Evolutionary conservation across 2,329 filamentous ascomycete species (phyloP).

Genomic region (Diaporthe destruens): DNA sequence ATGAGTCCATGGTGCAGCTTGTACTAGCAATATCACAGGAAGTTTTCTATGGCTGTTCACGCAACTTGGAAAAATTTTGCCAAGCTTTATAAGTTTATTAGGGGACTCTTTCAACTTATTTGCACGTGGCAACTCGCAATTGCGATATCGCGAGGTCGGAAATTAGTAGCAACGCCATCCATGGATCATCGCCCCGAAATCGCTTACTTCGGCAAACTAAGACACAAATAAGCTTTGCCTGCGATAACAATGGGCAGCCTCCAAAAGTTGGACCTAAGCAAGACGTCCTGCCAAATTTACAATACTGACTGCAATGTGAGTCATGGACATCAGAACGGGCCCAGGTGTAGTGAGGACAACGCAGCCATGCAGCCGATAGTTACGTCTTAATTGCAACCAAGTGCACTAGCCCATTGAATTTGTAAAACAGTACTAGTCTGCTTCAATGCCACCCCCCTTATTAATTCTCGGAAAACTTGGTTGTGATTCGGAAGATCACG

Average conservation of each 20-base stretch:
- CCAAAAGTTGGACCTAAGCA: not conserved
- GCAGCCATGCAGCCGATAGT: not conserved
- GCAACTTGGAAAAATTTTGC: too few species aligned
- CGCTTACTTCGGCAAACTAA: constrained; percentile 16
- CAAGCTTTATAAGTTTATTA: not conserved
- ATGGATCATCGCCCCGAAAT: too few species aligned
- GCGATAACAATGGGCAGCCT: not conserved
- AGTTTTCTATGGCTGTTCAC: not conserved
- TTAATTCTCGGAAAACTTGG: not conserved
- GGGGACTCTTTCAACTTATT: not conserved
- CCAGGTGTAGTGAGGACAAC: not conserved
- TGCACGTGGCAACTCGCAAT: not conserved
- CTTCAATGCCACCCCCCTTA: not conserved
- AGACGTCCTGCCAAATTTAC: not conserved
- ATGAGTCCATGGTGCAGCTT: not conserved
- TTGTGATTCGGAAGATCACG: not conserved
- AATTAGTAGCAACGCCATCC: constrained; percentile 14
- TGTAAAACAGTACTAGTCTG: not conserved
- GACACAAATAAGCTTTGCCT: not conserved
- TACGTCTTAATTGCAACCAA: not conserved
- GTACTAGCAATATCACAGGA: not conserved
- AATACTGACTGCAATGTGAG: not conserved
- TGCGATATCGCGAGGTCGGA: constrained; percentile 21
- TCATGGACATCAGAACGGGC: not conserved
- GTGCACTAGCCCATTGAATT: not conserved